These are phyloP conservation scores for Cyclotella atomus DNA, from an alignment of 108 stramenopile species.

Conservation along the genomic window DNA sequence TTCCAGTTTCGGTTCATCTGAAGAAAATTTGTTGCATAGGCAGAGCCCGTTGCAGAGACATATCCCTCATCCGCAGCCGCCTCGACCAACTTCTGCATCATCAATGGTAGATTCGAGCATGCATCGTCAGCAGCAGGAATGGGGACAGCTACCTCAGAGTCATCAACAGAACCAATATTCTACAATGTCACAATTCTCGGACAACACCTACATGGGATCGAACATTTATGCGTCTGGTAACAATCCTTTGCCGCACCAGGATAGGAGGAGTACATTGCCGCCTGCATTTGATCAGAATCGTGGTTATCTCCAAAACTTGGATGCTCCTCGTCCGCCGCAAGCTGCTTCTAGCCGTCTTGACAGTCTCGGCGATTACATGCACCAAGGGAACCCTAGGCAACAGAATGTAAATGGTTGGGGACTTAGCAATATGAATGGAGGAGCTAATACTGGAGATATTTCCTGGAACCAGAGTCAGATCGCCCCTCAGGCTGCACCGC, in stretches of 20 bases:
- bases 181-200: constrained; percentile 27
- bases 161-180: constrained; percentile 32
- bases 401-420: constrained; percentile 38
- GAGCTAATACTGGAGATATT: constrained; percentile 18
- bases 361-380: too few relatives aligned
- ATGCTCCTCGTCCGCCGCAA: constrained; percentile 8
- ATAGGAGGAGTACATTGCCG: not conserved
- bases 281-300: constrained; percentile 16
- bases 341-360: constrained; percentile 8
- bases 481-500: constrained; percentile 7
- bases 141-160: constrained; percentile 20
- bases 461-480: constrained; percentile 35
- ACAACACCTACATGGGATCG: constrained; percentile 19
- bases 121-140: constrained; percentile 37
- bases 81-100: constrained; percentile 10
- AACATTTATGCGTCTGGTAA: constrained; percentile 16
- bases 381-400: constrained; percentile 9
- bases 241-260: constrained; percentile 12
- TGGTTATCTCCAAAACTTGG: constrained; percentile 23
- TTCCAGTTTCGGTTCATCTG: constrained; percentile 18
- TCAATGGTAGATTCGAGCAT: constrained; percentile 15
- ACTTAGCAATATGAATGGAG: constrained; percentile 9
- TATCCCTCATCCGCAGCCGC: constrained; percentile 4
- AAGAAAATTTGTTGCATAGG: constrained; percentile 19
- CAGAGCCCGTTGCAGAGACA: constrained; percentile 4